Base-by-base conservation (phyloP, 2,329 filamentous ascomycete species). In the Alternaria sp. region DNA sequence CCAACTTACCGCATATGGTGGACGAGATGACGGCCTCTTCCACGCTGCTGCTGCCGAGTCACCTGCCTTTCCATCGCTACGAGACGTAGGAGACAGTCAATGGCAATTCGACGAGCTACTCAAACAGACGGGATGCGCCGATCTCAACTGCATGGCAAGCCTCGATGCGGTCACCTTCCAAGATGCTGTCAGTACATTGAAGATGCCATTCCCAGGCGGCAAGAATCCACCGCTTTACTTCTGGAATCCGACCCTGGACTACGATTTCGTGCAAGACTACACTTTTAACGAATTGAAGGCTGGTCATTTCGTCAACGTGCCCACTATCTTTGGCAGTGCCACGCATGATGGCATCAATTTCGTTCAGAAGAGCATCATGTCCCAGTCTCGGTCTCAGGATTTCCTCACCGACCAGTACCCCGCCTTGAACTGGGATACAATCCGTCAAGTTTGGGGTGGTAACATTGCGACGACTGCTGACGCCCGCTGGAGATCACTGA, bases 321-420 rank as follows among this genome's bases (percentile, higher is more conserved):
- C 81, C 7, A 72, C 79, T 7, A 76, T 83, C 26, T 75, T 82
- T 52, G 81, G 81, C 20, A 80, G 81, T 62, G 76, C 79, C n/a
- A 81, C 80, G 4, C 75, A 84, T 55, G 81, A 83, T 54, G 80
- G 81, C 2, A 74, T 75, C 18, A 63, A 62, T 20, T 82, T 82
- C 59, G 80, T 77, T 5, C 69, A 74, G 3, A 76, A 78, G n/a
- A 74, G 71, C 4, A 63, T 78, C 16, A 67, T 66, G n/a, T 73
- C 75, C 11, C 63, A 69, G 20, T 59, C 75, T n/a, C 62, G 73
- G 4, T 71, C 78, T 3, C 66, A 72, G 24, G 76, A 78, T 28
- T 80, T 82, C 51, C 63, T 78, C 28, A 43, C 71, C 7, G 78
- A 81, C 51, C 80, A 80, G 24, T 79, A 75, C 52, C 77, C 80